Evolutionary conservation across 768 basidiomycete genomes (phyloP), one percentile per base, ranked within the genome.

Genomic region (Leccinum barrowsii): DNA sequence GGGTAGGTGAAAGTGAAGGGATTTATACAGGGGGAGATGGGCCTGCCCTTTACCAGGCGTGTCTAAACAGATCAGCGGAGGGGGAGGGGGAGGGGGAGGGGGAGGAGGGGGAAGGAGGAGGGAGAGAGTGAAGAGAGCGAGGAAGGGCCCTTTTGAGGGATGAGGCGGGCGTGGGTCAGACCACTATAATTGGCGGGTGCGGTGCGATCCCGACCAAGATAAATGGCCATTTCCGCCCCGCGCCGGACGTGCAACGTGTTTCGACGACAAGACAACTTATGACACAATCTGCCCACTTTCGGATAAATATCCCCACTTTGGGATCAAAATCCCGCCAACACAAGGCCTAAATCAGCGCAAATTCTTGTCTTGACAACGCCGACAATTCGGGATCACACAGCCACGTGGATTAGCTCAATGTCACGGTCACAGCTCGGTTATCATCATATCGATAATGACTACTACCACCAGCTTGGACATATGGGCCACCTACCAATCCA

Each of bases 171-270:
- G 76, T 76, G 73, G 71, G 77, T 72, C 69, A 73, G 76, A 73
- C 75, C 67, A 66, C 73, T 74, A 75, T 72, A 78, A 74, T 73
- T 77, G 79, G 78, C 77, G 78, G 77, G 78, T 75, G 76, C 78
- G 77, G 78, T 76, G 78, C 78, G 74, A 78, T 74, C 73, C 78
- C 76, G 77, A 79, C 77, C 76, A 78, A 44, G 76, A 77, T 78
- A 76, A 72, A 69, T 68, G 78, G 79, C 78, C 77, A 76, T 77
- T 78, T 75, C 70, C 71, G 78, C 79, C 82, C 83, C 81, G 66
- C 67, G 86, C 85, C 77, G 78, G 77, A 82, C 82, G 80, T 82
- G 80, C 84, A 86, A 88, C 86, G 86, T 88, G 85, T 86, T 86
- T 81, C 84, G 82, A 78, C 79, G 80, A 77, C 77, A 79, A 78